Conservation (phyloP, 371 early-diverging fungal genomes). For the Mortierella sp. region DNA sequence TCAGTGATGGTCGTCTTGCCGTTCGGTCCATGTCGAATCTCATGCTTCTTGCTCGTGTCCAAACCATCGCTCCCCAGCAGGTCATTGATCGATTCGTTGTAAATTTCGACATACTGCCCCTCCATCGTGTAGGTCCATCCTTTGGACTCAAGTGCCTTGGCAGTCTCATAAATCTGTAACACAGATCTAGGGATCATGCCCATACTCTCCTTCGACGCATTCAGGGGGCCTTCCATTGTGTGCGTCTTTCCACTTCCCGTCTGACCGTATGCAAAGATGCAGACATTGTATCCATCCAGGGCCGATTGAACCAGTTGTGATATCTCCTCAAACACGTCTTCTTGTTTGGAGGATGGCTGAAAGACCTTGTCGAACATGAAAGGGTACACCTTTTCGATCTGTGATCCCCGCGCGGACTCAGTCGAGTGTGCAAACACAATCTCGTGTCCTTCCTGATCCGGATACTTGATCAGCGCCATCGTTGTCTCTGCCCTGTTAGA, state of each 20-base stretch:
- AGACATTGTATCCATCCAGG: slow-evolving; percentile 97
- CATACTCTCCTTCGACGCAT: slow-evolving; percentile 56
- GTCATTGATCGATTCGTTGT: slow-evolving; percentile 96
- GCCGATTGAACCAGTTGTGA: slow-evolving; percentile 96
- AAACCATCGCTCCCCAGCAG: slow-evolving; percentile 68
- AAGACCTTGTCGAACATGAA: slow-evolving; percentile 90
- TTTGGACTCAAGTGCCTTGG: slow-evolving; percentile 76
- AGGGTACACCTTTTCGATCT: slow-evolving; percentile 65
- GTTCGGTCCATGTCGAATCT: slow-evolving; percentile 81
- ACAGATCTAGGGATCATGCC: slow-evolving; percentile 96
- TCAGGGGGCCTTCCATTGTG: slow-evolving; percentile 83
- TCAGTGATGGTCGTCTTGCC: slow-evolving; percentile 87
- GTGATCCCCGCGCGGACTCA: slow-evolving; percentile 44
- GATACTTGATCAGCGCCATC: slow-evolving; percentile 52
- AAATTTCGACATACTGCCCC: slow-evolving; percentile 94
- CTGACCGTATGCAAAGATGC: slow-evolving; percentile 99
- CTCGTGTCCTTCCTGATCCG: slow-evolving; percentile 63
- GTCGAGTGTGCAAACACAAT: slow-evolving; percentile 63
- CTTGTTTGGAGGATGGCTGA: slow-evolving; percentile 76
- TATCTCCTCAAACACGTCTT: slow-evolving; percentile 93
- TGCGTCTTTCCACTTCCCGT: slow-evolving; percentile 98
- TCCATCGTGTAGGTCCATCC: slow-evolving; percentile 93
- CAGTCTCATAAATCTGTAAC: slow-evolving; percentile 84
- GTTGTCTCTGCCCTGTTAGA: slow-evolving; percentile 20
- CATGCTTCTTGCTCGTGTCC: slow-evolving; percentile 71